phyloP scores from a whole-genome alignment of 306 rosid genomes.

The Prunus padus region DNA sequence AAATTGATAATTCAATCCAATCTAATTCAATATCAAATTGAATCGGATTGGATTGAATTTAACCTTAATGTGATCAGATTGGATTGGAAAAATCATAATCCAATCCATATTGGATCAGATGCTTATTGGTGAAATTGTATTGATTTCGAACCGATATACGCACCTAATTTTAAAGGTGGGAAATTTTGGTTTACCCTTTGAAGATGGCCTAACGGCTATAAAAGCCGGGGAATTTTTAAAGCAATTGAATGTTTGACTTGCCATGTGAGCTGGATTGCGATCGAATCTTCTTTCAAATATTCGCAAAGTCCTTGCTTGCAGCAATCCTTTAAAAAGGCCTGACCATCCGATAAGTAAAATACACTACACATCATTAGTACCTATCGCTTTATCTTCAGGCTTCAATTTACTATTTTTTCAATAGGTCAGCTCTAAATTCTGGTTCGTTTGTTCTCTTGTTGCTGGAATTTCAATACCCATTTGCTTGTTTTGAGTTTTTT shows the following conservation, averaged over 20 bases:
- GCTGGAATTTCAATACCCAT: not conserved
- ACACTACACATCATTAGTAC: not conserved
- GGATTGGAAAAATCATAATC: no score
- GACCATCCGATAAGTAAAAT: not conserved
- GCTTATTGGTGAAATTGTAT: no score
- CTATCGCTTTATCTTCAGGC: conserved; percentile 5
- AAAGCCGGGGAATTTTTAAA: not conserved
- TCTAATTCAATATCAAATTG: no score
- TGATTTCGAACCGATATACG: no score
- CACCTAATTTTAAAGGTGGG: no score
- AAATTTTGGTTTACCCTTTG: no score
- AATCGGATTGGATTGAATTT: no score
- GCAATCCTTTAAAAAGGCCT: not conserved
- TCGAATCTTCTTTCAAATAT: not conserved
- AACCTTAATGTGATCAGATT: no score
- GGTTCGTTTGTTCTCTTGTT: not conserved
- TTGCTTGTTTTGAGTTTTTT: not conserved
- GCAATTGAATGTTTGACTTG: not conserved
- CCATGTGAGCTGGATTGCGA: not conserved
- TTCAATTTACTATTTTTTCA: not conserved
- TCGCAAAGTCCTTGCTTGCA: not conserved
- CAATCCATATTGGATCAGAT: no score
- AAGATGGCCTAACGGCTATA: not conserved
- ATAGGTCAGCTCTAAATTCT: not conserved
- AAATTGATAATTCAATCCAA: no score